phyloP scores from a whole-genome alignment of 441 rosid species.

The Populus hybrid region DNA sequence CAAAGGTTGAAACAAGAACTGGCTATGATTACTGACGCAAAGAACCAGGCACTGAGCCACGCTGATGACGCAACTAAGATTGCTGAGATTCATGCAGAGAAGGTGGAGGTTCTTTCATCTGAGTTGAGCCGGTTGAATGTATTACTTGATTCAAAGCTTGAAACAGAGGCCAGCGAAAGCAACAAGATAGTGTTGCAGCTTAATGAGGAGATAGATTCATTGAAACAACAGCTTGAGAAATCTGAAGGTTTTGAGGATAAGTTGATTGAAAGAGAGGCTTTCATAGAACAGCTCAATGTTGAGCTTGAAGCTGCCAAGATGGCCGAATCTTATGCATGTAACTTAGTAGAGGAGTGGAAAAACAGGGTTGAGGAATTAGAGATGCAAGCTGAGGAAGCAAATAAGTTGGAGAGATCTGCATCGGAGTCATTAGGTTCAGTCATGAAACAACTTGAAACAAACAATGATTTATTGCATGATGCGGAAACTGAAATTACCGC shows the following conservation, averaged over 20 bases:
- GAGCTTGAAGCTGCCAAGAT: conserved; percentile 82
- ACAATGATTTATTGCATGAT: conserved; percentile 57
- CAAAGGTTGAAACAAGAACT: conserved; percentile 66
- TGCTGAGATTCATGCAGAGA: conserved; percentile 77
- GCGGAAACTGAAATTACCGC: conserved; percentile 53
- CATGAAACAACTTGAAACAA: conserved; percentile 69
- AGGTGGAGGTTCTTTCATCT: conserved; percentile 66
- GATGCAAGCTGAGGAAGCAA: conserved; percentile 51
- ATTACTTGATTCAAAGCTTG: conserved; percentile 60
- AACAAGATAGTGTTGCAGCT: conserved; percentile 45
- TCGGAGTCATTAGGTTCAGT: conserved; percentile 67
- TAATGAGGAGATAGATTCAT: conserved; percentile 46
- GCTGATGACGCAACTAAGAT: conserved; percentile 88
- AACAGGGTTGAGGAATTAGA: conserved; percentile 57
- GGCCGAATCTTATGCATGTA: conserved; percentile 77
- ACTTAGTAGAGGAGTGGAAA: conserved; percentile 62
- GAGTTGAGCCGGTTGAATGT: conserved; percentile 63
- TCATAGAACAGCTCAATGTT: conserved; percentile 65
- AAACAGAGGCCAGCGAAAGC: conserved; percentile 47
- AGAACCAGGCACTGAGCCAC: conserved; percentile 71
- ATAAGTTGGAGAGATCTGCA: conserved; percentile 63
- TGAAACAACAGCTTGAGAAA: conserved; percentile 55
- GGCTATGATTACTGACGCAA: conserved; percentile 67
- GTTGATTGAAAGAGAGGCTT: conserved; percentile 56
- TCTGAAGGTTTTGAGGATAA: conserved; percentile 45